phyloP scores from a whole-genome alignment of 1,284 basidiomycete species.

The Microbotryomycetes sp. region DNA sequence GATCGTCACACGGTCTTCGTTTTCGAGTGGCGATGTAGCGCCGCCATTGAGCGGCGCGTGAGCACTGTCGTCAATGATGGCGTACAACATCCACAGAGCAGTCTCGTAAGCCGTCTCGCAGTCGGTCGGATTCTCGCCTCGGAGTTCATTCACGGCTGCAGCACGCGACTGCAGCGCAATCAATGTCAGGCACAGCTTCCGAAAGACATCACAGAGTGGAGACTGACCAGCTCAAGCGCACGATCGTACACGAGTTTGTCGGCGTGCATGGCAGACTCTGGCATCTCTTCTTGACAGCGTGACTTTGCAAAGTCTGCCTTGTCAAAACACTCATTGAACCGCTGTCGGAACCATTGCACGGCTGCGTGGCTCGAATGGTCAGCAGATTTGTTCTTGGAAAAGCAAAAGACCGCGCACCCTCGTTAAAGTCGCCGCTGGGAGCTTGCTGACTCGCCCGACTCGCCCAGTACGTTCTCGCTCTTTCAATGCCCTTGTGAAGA shows the following conservation, averaged over 20 bases:
- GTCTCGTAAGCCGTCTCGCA: conserved; percentile 93
- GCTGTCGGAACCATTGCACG: conserved; percentile 51
- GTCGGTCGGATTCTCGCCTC: conserved; percentile 64
- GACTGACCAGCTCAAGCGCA: conserved; percentile 48
- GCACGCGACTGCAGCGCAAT: conserved; percentile 64
- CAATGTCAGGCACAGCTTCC: background rate
- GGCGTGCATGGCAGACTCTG: conserved; percentile 44
- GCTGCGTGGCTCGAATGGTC: conserved; percentile 35
- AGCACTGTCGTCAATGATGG: conserved; percentile 80
- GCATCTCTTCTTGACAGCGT: conserved; percentile 44
- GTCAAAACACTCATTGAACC: conserved; percentile 53
- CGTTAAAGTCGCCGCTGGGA: conserved; percentile 48
- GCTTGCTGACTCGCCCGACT: conserved; percentile 34
- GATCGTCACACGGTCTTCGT: conserved; percentile 73
- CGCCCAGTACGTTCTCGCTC: conserved; percentile 45
- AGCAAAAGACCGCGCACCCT: conserved; percentile 41
- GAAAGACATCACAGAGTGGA: conserved; percentile 37
- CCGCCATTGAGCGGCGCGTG: conserved; percentile 84
- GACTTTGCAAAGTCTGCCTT: conserved; percentile 51
- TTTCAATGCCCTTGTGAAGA: conserved; percentile 79
- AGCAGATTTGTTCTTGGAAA: background rate
- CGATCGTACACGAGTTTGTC: conserved; percentile 52
- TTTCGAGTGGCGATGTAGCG: conserved; percentile 69
- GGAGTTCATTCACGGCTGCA: conserved; percentile 82
- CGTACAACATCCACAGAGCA: conserved; percentile 83